Evolutionary conservation across 805 yeast genomes (phyloP), one percentile per base, ranked within the genome.

Genomic region (Isabelozyma heimii): DNA sequence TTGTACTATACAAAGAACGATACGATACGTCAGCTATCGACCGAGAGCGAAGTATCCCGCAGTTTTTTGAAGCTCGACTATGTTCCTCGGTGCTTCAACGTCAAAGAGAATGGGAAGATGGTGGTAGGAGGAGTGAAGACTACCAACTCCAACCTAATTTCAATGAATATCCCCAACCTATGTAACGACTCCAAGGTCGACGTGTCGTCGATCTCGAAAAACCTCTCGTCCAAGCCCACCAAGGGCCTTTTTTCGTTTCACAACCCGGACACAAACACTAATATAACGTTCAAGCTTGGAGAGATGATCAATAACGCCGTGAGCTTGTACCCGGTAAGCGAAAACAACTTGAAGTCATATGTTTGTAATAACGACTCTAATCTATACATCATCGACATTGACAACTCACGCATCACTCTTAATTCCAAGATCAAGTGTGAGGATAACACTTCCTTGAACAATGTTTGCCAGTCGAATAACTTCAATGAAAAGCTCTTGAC

Each of bases 261-360:
- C 61, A 78, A 80, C 50, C 77, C 80, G 20, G 72, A 73, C 5
- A 75, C 81, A 9, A 73, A 74, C n/a, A 61, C 66, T 6, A 68
- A 76, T 5, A 66, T 73, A 42, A 79, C 85, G 2, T 74, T 81
- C 26, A 80, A 80, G 46, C 68, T 90, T 46, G 97, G 97, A 0
- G 87, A 87, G 33, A 82, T 84, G 68, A 90, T 91, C 57, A 91
- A 90, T 65, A 91, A 91, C 65, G 82, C 89, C 44, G 95, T 90
- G 27, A 68, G 83, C 0, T 59, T 86, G 26, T 70, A 79, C 59
- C 76, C 72, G 48, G 30, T 73, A 17, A 50, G 65, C 4, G 42
- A 54, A 20, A 63, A 70, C 9, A 73, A 75, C 40, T 84, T 77
- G 60, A 72, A 75, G 42, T 79, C 91, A 1, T 78, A 81, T 51